Conservation (phyloP, 2,329 filamentous ascomycete species). For the Alternaria incomplexa region DNA sequence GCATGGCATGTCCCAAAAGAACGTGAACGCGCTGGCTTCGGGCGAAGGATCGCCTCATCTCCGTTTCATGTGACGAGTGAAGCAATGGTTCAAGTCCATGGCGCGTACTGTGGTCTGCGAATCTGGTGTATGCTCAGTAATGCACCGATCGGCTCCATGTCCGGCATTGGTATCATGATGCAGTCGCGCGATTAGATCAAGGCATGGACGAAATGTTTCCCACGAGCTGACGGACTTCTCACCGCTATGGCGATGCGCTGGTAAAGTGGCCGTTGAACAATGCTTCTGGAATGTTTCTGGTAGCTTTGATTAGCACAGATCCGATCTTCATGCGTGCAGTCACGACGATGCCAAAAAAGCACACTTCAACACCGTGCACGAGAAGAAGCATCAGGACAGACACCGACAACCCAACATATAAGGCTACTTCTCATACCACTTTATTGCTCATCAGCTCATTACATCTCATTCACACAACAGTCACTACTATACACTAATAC, state of each 20-base stretch:
- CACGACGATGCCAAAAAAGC: neutral
- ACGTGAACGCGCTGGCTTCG: neutral
- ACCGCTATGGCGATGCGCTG: neutral
- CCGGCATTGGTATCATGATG: neutral
- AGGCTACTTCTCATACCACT: neutral
- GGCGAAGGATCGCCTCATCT: neutral
- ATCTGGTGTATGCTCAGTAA: neutral
- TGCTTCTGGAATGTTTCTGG: neutral
- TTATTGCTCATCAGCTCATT: neutral
- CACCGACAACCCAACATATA: neutral
- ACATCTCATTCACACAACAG: neutral
- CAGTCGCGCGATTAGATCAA: neutral
- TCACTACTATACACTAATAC: neutral
- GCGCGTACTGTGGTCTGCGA: neutral
- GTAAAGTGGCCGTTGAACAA: neutral
- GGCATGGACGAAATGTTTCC: neutral
- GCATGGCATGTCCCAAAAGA: neutral
- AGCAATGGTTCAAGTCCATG: neutral
- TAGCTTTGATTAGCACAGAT: neutral
- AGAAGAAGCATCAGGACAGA: neutral
- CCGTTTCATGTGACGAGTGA: neutral
- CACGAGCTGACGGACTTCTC: neutral
- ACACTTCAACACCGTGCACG: neutral
- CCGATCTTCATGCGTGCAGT: neutral
- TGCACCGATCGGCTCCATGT: neutral